Evolutionary conservation across 805 yeast genomes (phyloP).

Genomic region (Ogataea sp.): DNA sequence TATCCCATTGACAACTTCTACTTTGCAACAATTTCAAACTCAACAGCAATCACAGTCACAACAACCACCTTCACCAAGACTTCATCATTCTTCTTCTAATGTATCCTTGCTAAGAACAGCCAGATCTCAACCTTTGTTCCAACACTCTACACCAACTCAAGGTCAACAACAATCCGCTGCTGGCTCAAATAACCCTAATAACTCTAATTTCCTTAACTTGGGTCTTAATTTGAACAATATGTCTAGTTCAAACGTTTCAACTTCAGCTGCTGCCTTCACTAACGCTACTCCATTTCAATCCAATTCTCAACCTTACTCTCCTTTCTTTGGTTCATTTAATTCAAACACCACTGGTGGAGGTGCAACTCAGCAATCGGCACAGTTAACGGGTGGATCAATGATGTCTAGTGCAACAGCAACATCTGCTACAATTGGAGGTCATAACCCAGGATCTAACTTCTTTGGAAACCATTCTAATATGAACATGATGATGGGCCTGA

Average conservation of each 20-base stretch:
- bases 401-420: conserved; percentile 5
- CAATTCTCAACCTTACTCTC: not conserved
- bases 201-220: not conserved
- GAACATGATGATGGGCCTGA: not conserved
- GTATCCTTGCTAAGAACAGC: conserved; percentile 21
- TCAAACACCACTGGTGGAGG: too few relatives aligned
- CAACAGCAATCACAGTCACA: conserved; percentile 2
- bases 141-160: not conserved
- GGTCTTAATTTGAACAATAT: not conserved
- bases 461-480: not conserved
- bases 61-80: conserved; percentile 6
- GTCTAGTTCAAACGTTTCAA: not conserved
- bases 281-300: too few relatives aligned
- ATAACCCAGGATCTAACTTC: not conserved
- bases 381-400: conserved; percentile 21
- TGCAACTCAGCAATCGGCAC: conserved; percentile 10
- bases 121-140: conserved; percentile 7
- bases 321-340: not conserved
- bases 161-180: too few relatives aligned
- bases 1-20: conserved; percentile 15
- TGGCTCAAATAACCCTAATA: not conserved
- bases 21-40: conserved; percentile 6
- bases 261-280: not conserved
- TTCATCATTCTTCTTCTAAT: conserved; percentile 23
- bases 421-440: not conserved